phyloP scores from a whole-genome alignment of 176 grass and related monocot genomes.

The Melocanna baccifera region DNA sequence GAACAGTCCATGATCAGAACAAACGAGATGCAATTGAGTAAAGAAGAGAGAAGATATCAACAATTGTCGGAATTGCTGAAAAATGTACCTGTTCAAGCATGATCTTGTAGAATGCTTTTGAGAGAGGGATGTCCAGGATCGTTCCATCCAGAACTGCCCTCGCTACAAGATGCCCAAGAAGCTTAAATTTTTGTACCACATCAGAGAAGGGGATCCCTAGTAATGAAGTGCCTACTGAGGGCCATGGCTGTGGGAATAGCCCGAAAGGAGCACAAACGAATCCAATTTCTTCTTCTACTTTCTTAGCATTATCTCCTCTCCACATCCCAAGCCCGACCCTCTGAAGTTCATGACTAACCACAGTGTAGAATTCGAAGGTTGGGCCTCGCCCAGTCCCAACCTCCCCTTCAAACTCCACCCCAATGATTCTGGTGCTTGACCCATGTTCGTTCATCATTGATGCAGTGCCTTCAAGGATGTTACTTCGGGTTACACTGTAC shows the following conservation, averaged over 20 bases:
- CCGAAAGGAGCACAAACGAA: slow-evolving; percentile 52
- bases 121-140: slow-evolving; percentile 76
- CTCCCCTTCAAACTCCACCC: slow-evolving; percentile 60
- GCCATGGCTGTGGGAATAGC: slow-evolving; percentile 61
- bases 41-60: not conserved
- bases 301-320: slow-evolving; percentile 40
- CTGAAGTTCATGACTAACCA: slow-evolving; percentile 56
- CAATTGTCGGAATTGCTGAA: not conserved
- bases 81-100: slow-evolving; percentile 69
- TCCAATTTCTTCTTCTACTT: slow-evolving; percentile 8
- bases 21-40: slow-evolving; percentile 6
- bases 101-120: slow-evolving; percentile 76
- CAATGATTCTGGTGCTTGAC: slow-evolving; percentile 41
- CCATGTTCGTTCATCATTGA: slow-evolving; percentile 48
- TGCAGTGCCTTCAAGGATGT: slow-evolving; percentile 48
- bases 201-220: slow-evolving; percentile 32
- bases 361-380: slow-evolving; percentile 61
- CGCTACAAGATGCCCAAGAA: slow-evolving; percentile 72
- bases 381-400: slow-evolving; percentile 66
- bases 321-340: slow-evolving; percentile 53
- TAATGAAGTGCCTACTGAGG: slow-evolving; percentile 17
- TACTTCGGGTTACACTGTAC: slow-evolving; percentile 44
- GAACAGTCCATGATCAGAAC: slow-evolving; percentile 27
- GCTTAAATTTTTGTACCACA: slow-evolving; percentile 51
- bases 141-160: slow-evolving; percentile 75